Conservation (phyloP, 78 protist genomes). For the Dictyostelium discoideum region DNA sequence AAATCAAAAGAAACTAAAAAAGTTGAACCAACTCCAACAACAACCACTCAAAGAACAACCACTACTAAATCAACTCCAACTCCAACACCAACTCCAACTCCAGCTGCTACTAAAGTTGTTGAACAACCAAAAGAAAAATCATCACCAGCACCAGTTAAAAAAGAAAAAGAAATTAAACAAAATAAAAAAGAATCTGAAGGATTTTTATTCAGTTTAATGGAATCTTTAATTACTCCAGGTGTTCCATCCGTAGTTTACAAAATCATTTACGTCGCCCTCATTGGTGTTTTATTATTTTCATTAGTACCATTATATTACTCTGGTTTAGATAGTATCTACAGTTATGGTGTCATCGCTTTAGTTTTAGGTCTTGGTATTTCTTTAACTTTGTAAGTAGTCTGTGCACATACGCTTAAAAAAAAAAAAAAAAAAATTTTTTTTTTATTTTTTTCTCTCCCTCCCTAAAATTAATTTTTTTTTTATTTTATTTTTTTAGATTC, state of each 20-base stretch:
- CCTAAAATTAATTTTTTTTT: not conserved
- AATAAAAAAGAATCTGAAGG: conserved; percentile 21
- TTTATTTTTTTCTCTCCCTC: too few species aligned
- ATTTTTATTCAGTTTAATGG: conserved; percentile 5
- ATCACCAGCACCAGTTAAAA: not conserved
- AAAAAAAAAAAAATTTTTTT: too few species aligned
- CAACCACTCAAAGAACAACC: not conserved
- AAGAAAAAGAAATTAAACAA: not conserved
- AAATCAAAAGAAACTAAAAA: not conserved
- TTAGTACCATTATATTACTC: conserved; percentile 13
- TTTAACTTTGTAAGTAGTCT: not conserved
- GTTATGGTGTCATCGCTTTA: not conserved
- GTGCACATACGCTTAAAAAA: too few species aligned
- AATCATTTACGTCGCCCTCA: not conserved
- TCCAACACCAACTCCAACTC: not conserved
- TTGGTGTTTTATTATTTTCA: conserved; percentile 17
- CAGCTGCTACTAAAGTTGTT: not conserved
- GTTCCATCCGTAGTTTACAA: conserved; percentile 28
- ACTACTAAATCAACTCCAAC: not conserved
- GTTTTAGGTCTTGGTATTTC: conserved; percentile 37
- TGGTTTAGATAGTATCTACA: not conserved
- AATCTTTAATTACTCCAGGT: conserved; percentile 52
- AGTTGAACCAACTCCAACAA: too few species aligned
- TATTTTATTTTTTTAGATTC: not conserved
- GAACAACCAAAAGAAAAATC: not conserved